Evolutionary conservation across 805 yeast species (phyloP), one percentile per base, ranked within the genome.

Genomic region (Saturnispora mendoncae): DNA sequence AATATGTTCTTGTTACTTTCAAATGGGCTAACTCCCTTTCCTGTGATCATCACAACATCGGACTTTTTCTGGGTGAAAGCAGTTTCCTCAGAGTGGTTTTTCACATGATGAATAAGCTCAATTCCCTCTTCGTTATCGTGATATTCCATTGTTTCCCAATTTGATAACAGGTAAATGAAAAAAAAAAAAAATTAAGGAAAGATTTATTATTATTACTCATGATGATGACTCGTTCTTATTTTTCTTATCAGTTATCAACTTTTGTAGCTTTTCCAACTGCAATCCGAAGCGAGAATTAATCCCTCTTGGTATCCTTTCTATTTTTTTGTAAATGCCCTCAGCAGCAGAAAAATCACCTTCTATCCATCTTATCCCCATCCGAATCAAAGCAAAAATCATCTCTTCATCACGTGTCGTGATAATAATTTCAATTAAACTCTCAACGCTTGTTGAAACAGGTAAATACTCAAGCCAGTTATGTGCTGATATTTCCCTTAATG

Each of bases 1-100:
- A 65, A 57, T 52, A 69, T 60, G 49, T 71, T 64, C n/a, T 45
- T 50, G 2, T 72, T 54, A 38, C 67, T 74, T 4, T 72, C 41
- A 6, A 51, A 30, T 23, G 6, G 9, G 10, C 26, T 23, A 23
- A 23, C 10, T 23, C 10, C 26, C 10, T 23, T 10, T 7, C 10
- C 26, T 23, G 26, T 6, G 4, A 61, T 54, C 6, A 14, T 18
- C 25, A 54, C 56, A 3, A 53, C 53, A 8, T 41, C 34, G 2
- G 32, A n/a, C 34, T 5, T 10, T 30, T 27, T 7, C n/a, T 1
- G 8, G 18, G 21, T 6, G 10, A n/a, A 14, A 13, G 4, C 9
- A 3, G 23, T 38, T 7, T 15, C n/a, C 3, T 6, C 15, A 21
- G 21, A 17, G 7, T 7, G 10, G 5, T n/a, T 9, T 33, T 15